Evolutionary conservation across 768 basidiomycete species (phyloP).

Genomic region (Calocybe gangraenosa): DNA sequence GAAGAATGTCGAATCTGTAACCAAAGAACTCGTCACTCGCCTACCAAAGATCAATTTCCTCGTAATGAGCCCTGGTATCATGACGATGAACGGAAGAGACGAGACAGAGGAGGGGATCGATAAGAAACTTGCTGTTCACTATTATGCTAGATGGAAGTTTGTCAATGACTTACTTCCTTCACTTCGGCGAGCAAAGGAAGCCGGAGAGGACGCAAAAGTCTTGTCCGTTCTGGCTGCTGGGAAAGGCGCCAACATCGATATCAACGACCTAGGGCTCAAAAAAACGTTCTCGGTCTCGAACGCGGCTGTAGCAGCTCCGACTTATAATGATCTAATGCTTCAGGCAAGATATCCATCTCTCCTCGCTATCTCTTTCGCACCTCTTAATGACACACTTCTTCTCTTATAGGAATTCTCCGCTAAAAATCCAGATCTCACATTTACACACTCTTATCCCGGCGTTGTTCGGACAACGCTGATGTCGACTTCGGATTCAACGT

Average conservation of each 20-base stretch:
- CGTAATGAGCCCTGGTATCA: constrained; percentile 38
- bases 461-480: constrained; percentile 30
- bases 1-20: constrained; percentile 34
- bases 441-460: constrained; percentile 37
- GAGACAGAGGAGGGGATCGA: constrained; percentile 32
- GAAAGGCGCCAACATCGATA: constrained; percentile 32
- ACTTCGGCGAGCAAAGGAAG: constrained; percentile 37
- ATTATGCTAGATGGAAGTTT: constrained; percentile 52
- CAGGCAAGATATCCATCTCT: constrained; percentile 25
- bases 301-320: constrained; percentile 24
- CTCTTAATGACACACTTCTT: background rate
- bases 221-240: constrained; percentile 39
- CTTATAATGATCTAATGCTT: constrained; percentile 41
- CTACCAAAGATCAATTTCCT: constrained; percentile 49
- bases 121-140: constrained; percentile 35
- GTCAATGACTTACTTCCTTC: constrained; percentile 39
- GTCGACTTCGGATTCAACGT: constrained; percentile 21
- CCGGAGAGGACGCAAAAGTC: constrained; percentile 49
- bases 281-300: constrained; percentile 29
- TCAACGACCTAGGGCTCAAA: constrained; percentile 42
- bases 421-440: constrained; percentile 31
- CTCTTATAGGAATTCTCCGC: constrained; percentile 28
- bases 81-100: constrained; percentile 32
- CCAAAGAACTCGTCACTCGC: constrained; percentile 27
- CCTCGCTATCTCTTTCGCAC: too few relatives aligned